Conservation (phyloP, 2,329 filamentous ascomycete species). For the Penicillium sp. region DNA sequence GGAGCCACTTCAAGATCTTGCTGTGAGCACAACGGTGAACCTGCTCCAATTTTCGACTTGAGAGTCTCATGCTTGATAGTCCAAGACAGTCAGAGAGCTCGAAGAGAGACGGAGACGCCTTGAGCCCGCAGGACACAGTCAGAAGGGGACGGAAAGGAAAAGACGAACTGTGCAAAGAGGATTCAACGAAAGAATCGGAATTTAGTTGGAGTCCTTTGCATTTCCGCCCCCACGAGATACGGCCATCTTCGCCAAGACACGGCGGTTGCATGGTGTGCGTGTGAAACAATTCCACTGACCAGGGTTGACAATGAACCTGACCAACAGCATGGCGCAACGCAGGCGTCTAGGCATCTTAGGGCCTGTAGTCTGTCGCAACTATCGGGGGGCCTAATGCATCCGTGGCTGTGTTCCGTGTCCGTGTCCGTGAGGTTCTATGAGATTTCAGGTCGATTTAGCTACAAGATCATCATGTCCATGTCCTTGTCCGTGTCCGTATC, state of each 20-base stretch:
- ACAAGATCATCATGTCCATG: too few species aligned
- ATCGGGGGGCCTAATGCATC: background rate
- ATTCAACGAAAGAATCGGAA: background rate
- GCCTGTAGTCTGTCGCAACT: background rate
- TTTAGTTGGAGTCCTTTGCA: background rate
- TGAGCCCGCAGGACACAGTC: too few species aligned
- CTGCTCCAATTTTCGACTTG: too few species aligned
- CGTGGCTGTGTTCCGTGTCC: background rate
- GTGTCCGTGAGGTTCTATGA: too few species aligned
- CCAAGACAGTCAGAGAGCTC: too few species aligned
- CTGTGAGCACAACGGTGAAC: background rate
- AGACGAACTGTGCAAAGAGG: background rate
- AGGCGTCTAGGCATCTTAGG: background rate
- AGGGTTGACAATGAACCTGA: too few species aligned
- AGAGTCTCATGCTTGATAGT: too few species aligned
- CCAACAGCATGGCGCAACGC: too few species aligned
- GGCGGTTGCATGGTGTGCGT: too few species aligned
- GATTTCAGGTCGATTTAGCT: too few species aligned
- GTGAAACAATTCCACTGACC: too few species aligned
- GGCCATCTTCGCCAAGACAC: background rate
- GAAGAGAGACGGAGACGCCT: too few species aligned
- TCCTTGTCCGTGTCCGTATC: background rate
- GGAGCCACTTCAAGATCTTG: background rate
- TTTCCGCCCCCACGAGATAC: background rate
- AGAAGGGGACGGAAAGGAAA: background rate